A percentile compares a stretch with the other conserved stretches of the same genome.
Conservation (phyloP, 78 protist species). For the Diacronema lutheri region DNA sequence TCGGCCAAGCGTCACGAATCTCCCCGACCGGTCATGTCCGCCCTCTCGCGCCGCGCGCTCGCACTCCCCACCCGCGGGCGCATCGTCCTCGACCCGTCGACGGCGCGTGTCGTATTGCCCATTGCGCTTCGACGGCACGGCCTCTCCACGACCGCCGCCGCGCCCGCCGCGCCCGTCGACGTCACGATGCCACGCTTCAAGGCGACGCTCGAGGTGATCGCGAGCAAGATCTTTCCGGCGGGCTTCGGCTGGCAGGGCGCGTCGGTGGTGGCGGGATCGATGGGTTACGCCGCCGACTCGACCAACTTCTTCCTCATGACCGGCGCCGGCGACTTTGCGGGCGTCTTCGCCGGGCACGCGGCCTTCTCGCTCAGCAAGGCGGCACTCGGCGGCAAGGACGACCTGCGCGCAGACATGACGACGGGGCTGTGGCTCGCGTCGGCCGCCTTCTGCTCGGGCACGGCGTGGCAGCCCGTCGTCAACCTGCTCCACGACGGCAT, state of each 20-base stretch:
- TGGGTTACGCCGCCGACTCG: slow-evolving; percentile 19
- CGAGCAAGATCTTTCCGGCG: slow-evolving; percentile 24
- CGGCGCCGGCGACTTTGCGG: slow-evolving; percentile 23
- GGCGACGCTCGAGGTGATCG: slow-evolving; percentile 18
- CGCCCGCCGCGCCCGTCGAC: too few species aligned
- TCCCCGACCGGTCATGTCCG: too few species aligned
- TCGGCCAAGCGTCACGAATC: too few species aligned
- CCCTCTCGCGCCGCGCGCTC: too few species aligned
- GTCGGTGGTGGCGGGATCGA: slow-evolving; percentile 15
- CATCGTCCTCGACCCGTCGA: too few species aligned
- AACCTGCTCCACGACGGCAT: slow-evolving; percentile 10
- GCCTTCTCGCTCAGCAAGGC: not conserved
- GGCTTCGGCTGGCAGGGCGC: slow-evolving; percentile 47
- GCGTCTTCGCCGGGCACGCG: slow-evolving; percentile 19
- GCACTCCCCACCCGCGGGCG: too few species aligned
- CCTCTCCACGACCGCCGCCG: too few species aligned
- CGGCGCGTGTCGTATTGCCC: too few species aligned
- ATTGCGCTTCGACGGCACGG: too few species aligned
- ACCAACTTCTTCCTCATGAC: not conserved
- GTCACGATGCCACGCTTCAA: too few species aligned
- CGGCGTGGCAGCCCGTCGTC: slow-evolving; percentile 34
- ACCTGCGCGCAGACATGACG: not conserved
- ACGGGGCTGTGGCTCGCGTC: slow-evolving; percentile 24
- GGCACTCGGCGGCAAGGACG: not conserved
- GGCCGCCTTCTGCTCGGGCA: slow-evolving; percentile 42